Conservation (phyloP, 2,329 filamentous ascomycete species). For the Arachnomyces sp. region DNA sequence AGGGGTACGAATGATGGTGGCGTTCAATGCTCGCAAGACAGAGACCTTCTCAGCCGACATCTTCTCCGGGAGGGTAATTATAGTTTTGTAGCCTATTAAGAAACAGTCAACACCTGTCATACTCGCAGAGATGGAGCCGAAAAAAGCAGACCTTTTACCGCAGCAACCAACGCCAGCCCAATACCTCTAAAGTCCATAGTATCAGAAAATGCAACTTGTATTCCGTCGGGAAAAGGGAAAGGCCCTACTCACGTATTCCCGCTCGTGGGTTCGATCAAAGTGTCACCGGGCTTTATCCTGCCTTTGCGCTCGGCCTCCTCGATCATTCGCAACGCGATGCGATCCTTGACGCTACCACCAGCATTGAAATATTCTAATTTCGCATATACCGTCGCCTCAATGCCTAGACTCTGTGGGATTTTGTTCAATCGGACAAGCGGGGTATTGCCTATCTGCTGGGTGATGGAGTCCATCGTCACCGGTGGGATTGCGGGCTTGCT, state of each 20-base stretch:
- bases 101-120: slow-evolving; percentile 1
- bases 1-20: slow-evolving; percentile 94
- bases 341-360: slow-evolving; percentile 87
- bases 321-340: slow-evolving; percentile 94
- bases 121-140: neutral
- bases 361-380: slow-evolving; percentile 94
- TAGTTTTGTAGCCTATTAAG: slow-evolving; percentile 73
- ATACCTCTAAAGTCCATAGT: slow-evolving; percentile 55
- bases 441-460: slow-evolving; percentile 88
- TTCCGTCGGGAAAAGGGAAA: neutral
- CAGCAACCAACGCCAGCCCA: slow-evolving; percentile 84
- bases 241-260: slow-evolving; percentile 66
- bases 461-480: slow-evolving; percentile 58
- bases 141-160: slow-evolving; percentile 62
- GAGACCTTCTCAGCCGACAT: slow-evolving; percentile 99
- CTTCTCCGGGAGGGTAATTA: slow-evolving; percentile 98
- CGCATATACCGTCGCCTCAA: slow-evolving; percentile 81
- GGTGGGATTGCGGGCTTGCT: slow-evolving; percentile 47
- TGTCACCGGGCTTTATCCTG: slow-evolving; percentile 94
- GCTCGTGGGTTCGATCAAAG: slow-evolving; percentile 93
- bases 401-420: slow-evolving; percentile 81
- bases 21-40: slow-evolving; percentile 84
- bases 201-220: neutral
- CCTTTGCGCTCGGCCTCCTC: slow-evolving; percentile 88
- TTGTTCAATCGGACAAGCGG: slow-evolving; percentile 92